Evolutionary conservation across 352 stramenopile species (phyloP).

Genomic region (Pythium chondricola): DNA sequence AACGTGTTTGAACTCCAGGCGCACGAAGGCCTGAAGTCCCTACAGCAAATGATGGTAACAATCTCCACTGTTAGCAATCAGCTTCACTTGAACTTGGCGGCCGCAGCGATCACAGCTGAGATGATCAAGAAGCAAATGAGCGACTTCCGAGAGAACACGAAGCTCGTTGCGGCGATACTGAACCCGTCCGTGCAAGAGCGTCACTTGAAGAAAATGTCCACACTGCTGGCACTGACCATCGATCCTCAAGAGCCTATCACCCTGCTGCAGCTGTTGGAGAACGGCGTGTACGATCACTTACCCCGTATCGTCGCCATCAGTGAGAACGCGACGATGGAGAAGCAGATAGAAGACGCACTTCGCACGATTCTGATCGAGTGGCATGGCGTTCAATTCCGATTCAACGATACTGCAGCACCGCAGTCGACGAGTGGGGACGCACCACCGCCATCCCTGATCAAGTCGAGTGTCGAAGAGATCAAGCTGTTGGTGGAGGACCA

Average conservation of each 20-base stretch:
- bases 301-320: slow-evolving; percentile 50
- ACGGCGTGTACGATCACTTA: slow-evolving; percentile 54
- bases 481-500: slow-evolving; percentile 57
- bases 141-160: slow-evolving; percentile 63
- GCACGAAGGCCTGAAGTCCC: slow-evolving; percentile 31
- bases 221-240: slow-evolving; percentile 36
- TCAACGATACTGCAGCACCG: slow-evolving; percentile 21
- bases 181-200: slow-evolving; percentile 62
- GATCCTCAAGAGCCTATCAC: slow-evolving; percentile 47
- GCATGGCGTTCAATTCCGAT: slow-evolving; percentile 31
- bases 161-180: slow-evolving; percentile 56
- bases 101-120: slow-evolving; percentile 57
- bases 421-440: not conserved
- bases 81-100: slow-evolving; percentile 44
- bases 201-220: slow-evolving; percentile 53
- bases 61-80: slow-evolving; percentile 52
- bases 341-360: slow-evolving; percentile 50
- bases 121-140: slow-evolving; percentile 75
- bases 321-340: slow-evolving; percentile 55
- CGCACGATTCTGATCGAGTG: slow-evolving; percentile 44
- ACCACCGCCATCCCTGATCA: slow-evolving; percentile 14
- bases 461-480: slow-evolving; percentile 34
- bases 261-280: slow-evolving; percentile 65
- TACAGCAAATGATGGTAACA: slow-evolving; percentile 53
- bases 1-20: slow-evolving; percentile 69